Evolutionary conservation across 495 filamentous ascomycete species (phyloP).

Genomic region (Hypoxylon crocopeplum): DNA sequence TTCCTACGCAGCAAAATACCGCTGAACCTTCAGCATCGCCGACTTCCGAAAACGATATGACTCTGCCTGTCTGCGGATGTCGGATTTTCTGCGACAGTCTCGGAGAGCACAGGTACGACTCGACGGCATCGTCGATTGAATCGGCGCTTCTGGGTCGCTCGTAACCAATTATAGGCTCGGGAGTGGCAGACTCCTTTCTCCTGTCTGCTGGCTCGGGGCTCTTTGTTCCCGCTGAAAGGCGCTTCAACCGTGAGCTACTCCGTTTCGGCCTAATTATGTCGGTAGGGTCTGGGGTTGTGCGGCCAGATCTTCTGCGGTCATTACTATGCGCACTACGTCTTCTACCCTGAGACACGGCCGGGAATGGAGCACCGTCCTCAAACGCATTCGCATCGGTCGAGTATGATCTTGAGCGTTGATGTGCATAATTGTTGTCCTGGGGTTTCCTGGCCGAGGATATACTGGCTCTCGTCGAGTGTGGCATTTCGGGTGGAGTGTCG

Average conservation of each 20-base stretch:
- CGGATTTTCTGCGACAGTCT: constrained; percentile 85
- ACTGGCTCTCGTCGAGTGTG: constrained; percentile 23
- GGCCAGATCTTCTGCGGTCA: constrained; percentile 51
- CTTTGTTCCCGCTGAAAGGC: constrained; percentile 49
- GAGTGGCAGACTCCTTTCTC: constrained; percentile 35
- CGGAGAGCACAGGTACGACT: constrained; percentile 82
- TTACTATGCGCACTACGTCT: constrained; percentile 52
- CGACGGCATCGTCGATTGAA: constrained; percentile 86
- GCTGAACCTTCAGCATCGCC: constrained; percentile 91
- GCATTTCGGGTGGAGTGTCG: constrained; percentile 34
- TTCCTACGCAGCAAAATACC: constrained; percentile 96
- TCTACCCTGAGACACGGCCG: constrained; percentile 65
- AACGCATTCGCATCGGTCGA: constrained; percentile 39
- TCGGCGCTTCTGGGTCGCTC: constrained; percentile 78
- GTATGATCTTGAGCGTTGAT: constrained; percentile 37
- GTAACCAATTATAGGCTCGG: constrained; percentile 50
- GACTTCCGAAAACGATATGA: constrained; percentile 96
- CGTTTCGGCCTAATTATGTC: constrained; percentile 50
- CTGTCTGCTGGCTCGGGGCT: constrained; percentile 48
- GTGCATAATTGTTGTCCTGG: constrained; percentile 29
- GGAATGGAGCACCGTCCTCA: constrained; percentile 74
- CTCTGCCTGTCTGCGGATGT: constrained; percentile 83
- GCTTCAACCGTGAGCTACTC: constrained; percentile 56
- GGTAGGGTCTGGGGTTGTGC: constrained; percentile 49
- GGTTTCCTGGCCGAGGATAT: constrained; percentile 10